Base-by-base conservation (phyloP, 2,329 filamentous ascomycete genomes). In the Colletotrichum scovillei region DNA sequence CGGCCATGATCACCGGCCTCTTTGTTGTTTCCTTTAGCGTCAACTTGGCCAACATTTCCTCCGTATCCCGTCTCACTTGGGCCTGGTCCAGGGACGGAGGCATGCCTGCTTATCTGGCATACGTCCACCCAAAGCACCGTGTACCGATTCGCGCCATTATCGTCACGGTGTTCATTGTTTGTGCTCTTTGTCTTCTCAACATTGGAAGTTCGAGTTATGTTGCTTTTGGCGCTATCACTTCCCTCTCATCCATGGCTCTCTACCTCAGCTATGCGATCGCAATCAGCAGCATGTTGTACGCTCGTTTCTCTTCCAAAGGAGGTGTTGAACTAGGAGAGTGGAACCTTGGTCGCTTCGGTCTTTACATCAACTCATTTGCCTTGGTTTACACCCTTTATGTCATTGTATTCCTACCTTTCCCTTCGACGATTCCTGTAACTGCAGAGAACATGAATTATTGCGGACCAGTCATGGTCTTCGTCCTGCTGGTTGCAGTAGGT, bases 361-460 rank as follows among this genome's bases (percentile, higher is more conserved):
- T 67, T 2, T 59, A 67, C n/a, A 58, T 67, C 63, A 67, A 67
- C n/a, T 32, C 2, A 22, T 67, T 67, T 4, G 63, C 63, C 6
- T 58, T 67, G 26, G 30, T 8, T 4, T 67, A 67, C 4, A 67
- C 63, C 5, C 53, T 67, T 1, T 67, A 59, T 2, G 63, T 67
- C 3, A 59, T 67, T 11, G 53, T 67, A 0, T 67, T 67, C 2
- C 26, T 67, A 16, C 63, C 63, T 0, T 67, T 67, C 19, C 63
- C 63, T 0, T 67, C 63, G 5, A 67, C 53, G 1, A 16, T 67
- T 14, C 63, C 63, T 1, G 63, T 67, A 14, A 67, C 53, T 1
- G 53, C 19, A 5, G 63, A 67, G 9, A 67, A 67, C 35, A 59
- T 67, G 63, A 67, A 67, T 26, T 67, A 67, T 35, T 67, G 63